Evolutionary conservation across 1,284 basidiomycete genomes (phyloP).

Genomic region (Vanrija humicola): DNA sequence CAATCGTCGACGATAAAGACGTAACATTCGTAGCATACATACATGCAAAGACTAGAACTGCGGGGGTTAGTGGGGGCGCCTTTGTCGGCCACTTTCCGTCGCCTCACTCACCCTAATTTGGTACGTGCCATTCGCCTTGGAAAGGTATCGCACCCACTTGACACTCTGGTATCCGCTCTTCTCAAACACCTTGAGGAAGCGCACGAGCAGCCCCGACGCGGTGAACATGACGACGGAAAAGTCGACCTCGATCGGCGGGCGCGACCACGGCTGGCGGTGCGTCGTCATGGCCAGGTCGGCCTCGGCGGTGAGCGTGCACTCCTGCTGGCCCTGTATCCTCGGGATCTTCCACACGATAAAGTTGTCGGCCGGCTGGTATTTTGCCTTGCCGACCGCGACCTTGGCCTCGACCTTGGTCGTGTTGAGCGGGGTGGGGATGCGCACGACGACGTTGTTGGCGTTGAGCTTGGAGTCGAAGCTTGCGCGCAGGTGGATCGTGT

Average conservation of each 20-base stretch:
- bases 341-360: slow-evolving; percentile 96
- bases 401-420: slow-evolving; percentile 89
- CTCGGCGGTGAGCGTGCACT: slow-evolving; percentile 78
- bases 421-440: slow-evolving; percentile 93
- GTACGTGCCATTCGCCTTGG: slow-evolving; percentile 45
- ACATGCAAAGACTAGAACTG: slow-evolving; percentile 2
- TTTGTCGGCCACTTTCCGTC: no score
- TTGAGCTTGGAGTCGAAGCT: slow-evolving; percentile 89
- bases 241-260: slow-evolving; percentile 95
- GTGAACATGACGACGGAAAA: slow-evolving; percentile 99
- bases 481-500: slow-evolving; percentile 81
- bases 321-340: slow-evolving; percentile 85
- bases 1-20: no score
- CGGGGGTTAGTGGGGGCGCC: background rate
- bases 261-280: slow-evolving; percentile 87
- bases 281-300: slow-evolving; percentile 83
- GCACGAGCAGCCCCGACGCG: slow-evolving; percentile 87
- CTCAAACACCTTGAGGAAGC: slow-evolving; percentile 98
- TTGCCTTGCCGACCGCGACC: slow-evolving; percentile 87
- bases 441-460: slow-evolving; percentile 84
- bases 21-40: background rate
- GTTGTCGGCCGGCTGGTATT: slow-evolving; percentile 93
- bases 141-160: slow-evolving; percentile 69
- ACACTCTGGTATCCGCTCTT: slow-evolving; percentile 88
- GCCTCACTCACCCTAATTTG: slow-evolving; percentile 37